A percentile compares a stretch with the other conserved stretches of the same genome.
phyloP scores from a whole-genome alignment of 352 stramenopile species.

The Phytopythium litorale region DNA sequence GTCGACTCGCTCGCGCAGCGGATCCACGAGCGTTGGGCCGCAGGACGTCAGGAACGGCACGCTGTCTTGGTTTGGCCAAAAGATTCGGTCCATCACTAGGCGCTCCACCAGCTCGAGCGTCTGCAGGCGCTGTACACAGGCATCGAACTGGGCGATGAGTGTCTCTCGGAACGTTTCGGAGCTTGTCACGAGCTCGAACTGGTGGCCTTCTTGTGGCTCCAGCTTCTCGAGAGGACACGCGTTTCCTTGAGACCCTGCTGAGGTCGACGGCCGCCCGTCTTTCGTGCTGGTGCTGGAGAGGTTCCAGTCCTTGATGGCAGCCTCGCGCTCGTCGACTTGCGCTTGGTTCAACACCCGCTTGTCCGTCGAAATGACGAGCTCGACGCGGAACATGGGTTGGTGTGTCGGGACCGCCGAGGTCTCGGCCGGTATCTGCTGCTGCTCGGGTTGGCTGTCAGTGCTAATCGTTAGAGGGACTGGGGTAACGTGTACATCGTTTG shows the following conservation, averaged over 20 bases:
- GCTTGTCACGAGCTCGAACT: slow-evolving; percentile 79
- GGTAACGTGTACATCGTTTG: slow-evolving; percentile 39
- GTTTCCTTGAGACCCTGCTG: slow-evolving; percentile 6
- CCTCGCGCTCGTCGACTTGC: slow-evolving; percentile 39
- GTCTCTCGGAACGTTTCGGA: slow-evolving; percentile 64
- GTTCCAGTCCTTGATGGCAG: slow-evolving; percentile 65
- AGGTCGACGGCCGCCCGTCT: slow-evolving; percentile 1
- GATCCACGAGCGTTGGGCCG: slow-evolving; percentile 10
- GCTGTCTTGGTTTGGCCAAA: slow-evolving; percentile 92
- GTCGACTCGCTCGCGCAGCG: slow-evolving; percentile 49
- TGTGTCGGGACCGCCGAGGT: slow-evolving; percentile 19
- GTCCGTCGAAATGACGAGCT: slow-evolving; percentile 61
- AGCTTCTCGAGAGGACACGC: slow-evolving; percentile 57
- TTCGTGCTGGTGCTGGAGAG: slow-evolving; percentile 39
- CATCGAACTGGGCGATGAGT: slow-evolving; percentile 77
- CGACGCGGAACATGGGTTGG: slow-evolving; percentile 68
- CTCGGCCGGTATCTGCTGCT: background rate
- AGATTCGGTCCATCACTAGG: slow-evolving; percentile 93
- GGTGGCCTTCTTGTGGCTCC: slow-evolving; percentile 33
- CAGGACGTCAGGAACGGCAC: slow-evolving; percentile 73
- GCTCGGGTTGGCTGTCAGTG: background rate
- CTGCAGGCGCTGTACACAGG: slow-evolving; percentile 71
- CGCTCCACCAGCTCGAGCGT: slow-evolving; percentile 89
- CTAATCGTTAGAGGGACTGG: background rate
- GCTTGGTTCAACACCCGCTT: slow-evolving; percentile 53